Evolutionary conservation across 1,284 basidiomycete genomes (phyloP).

Genomic region (Melampsora abietis-canadensis): DNA sequence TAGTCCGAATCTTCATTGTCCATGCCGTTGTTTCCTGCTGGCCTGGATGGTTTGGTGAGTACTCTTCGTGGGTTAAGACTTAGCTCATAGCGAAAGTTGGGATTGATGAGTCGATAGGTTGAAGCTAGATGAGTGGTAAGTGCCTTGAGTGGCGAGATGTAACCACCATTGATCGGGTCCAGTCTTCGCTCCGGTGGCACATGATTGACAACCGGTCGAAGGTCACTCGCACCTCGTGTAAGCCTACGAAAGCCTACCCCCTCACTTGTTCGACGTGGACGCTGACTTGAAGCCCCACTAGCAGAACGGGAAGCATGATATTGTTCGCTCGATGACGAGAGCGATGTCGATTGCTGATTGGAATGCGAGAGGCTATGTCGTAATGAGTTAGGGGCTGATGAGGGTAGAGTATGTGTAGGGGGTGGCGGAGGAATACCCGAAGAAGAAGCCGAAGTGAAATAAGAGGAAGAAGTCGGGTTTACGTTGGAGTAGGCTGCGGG

Average conservation of each 20-base stretch:
- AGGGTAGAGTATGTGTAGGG: not conserved
- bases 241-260: constrained; percentile 27
- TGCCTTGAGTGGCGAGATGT: constrained; percentile 68
- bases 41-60: constrained; percentile 91
- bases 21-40: constrained; percentile 84
- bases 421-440: not conserved
- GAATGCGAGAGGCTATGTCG: not conserved
- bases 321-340: constrained; percentile 20
- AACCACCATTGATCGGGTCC: constrained; percentile 28
- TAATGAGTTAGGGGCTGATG: not conserved
- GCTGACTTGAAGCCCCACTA: constrained; percentile 24
- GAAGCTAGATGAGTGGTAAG: constrained; percentile 79
- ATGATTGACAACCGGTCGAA: constrained; percentile 21
- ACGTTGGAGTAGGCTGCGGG: not conserved
- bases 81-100: constrained; percentile 85
- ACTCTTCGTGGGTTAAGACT: constrained; percentile 87
- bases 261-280: constrained; percentile 3
- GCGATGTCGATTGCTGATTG: constrained; percentile 9
- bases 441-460: not conserved
- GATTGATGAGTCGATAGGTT: constrained; percentile 88
- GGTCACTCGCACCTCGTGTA: constrained; percentile 4
- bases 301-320: constrained; percentile 39
- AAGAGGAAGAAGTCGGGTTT: not conserved
- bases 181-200: constrained; percentile 20
- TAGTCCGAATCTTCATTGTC: constrained; percentile 98